These are phyloP conservation scores for Scytalidium lignicola DNA, from an alignment of 2,329 filamentous ascomycete genomes.

Conservation along the genomic window DNA sequence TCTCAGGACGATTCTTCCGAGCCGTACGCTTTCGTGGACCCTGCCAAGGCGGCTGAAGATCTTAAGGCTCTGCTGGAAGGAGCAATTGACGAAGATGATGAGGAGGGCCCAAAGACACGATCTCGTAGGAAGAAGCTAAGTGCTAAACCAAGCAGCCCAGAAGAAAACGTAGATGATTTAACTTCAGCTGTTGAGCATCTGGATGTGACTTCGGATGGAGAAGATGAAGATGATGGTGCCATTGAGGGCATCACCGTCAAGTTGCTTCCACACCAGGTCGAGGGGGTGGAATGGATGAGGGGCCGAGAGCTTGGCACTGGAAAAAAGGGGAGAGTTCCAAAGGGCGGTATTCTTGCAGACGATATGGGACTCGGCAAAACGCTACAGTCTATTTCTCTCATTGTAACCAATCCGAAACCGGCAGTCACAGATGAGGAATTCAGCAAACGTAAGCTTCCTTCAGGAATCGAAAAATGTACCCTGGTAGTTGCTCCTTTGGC, in stretches of 20 bases:
- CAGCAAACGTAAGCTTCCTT: slow-evolving; percentile 63
- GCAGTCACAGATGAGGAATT: slow-evolving; percentile 50
- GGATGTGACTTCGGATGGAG: slow-evolving; percentile 32
- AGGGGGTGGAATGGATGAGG: slow-evolving; percentile 92
- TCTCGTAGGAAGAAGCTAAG: slow-evolving; percentile 33
- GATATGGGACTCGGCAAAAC: slow-evolving; percentile 98
- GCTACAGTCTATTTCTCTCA: slow-evolving; percentile 83
- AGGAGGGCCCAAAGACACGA: slow-evolving; percentile 31
- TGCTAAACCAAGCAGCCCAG: slow-evolving; percentile 23
- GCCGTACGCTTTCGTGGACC: slow-evolving; percentile 42
- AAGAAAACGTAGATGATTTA: slow-evolving; percentile 31
- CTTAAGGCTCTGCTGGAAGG: slow-evolving; percentile 79
- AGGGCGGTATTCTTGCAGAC: slow-evolving; percentile 91
- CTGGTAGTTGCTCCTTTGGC: slow-evolving; percentile 90
- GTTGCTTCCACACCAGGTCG: slow-evolving; percentile 87
- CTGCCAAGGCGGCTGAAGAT: slow-evolving; percentile 66
- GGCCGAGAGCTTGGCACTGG: slow-evolving; percentile 83
- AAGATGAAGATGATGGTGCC: slow-evolving; percentile 53
- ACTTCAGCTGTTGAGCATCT: slow-evolving; percentile 40
- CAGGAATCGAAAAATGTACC: slow-evolving; percentile 69
- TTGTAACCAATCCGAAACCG: slow-evolving; percentile 76
- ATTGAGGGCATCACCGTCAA: slow-evolving; percentile 82
- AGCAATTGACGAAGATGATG: slow-evolving; percentile 65
- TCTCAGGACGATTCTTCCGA: slow-evolving; percentile 8
- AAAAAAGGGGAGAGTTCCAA: slow-evolving; percentile 76